These are phyloP conservation scores for Taphrina betulina DNA, from an alignment of 1,139 yeast species.

Conservation along the genomic window DNA sequence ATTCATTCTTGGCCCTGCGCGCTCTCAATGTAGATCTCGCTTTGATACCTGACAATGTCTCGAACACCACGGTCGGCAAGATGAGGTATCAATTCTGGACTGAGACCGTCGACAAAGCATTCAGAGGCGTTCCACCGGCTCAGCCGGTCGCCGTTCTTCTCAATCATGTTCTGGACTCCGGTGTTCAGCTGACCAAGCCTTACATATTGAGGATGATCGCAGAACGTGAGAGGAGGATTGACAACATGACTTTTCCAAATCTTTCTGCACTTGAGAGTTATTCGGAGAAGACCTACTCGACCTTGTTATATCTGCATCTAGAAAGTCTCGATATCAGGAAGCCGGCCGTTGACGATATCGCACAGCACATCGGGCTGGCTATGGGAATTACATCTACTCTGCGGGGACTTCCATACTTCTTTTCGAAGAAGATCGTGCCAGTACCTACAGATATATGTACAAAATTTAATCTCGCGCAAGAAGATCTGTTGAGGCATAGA, in stretches of 20 bases:
- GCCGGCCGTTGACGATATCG: constrained; percentile 60
- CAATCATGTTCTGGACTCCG: constrained; percentile 40
- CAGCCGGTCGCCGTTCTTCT: constrained; percentile 67
- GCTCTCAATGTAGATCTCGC: constrained; percentile 70
- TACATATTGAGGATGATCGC: constrained; percentile 62
- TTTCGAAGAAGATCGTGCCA: constrained; percentile 49
- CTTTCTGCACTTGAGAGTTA: constrained; percentile 65
- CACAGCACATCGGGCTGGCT: constrained; percentile 76
- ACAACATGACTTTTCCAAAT: constrained; percentile 52
- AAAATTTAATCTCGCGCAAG: constrained; percentile 60
- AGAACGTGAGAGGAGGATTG: constrained; percentile 56
- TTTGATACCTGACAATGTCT: constrained; percentile 54
- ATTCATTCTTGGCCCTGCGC: constrained; percentile 65
- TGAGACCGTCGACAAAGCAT: constrained; percentile 43
- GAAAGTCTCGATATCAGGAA: constrained; percentile 49
- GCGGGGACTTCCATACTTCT: constrained; percentile 62
- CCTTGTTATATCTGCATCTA: constrained; percentile 66
- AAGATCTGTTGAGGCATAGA: constrained; percentile 57
- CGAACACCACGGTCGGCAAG: constrained; percentile 44
- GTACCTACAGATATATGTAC: constrained; percentile 66
- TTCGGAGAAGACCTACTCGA: constrained; percentile 80
- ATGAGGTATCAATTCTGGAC: constrained; percentile 48
- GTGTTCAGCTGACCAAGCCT: constrained; percentile 52
- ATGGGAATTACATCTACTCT: constrained; percentile 68
- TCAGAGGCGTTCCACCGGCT: constrained; percentile 43